Base-by-base conservation (phyloP, 192 early-diverging fungal genomes). In the Gryganskiella cystojenkinii region DNA sequence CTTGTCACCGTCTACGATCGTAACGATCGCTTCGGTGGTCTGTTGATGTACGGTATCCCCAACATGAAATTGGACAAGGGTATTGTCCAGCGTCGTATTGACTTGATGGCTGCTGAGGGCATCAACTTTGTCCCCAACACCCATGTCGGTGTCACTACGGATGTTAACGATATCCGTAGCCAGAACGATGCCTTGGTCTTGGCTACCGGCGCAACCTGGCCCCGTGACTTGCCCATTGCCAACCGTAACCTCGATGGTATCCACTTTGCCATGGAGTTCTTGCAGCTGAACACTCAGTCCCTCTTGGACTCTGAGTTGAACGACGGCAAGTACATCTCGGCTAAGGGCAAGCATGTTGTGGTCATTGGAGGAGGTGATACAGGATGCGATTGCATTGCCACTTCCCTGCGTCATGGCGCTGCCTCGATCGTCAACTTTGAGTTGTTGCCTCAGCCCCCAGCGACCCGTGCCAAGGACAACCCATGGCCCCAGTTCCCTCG, bases 31-130 rank as follows among this genome's bases (percentile, higher is more conserved):
- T 88, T 94, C 62, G 98, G 98, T 73, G 98, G 98, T 51, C 82
- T 99, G 54, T 88, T 99, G 64, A 95, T 96, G 87, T 99, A 99
- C 82, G 98, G 98, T 67, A 99, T 99, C 60, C 98, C 98, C 50
- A 99, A 99, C 87, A 99, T 99, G 98, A 99, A 99, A 88, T 91
- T 99, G 35, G 98, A 99, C 86, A 99, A 99, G 88, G 86, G 88
- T 47, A 81, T 97, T 70, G 96, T 98, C 33, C 94, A 96, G 80
- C 89, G 98, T 47, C 93, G 98, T 54, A 87, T 98, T 60, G 95
- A 98, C 67, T 87, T 98, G 80, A 87, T 99, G 84, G 93, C 90
- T 5, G 91, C 90, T n/a, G 98, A 99, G 86, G 98, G 96, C 53
- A 88, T 99, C 56, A 86, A 81, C 52, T 98, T 98, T 86, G 91